Evolutionary conservation across 1,284 basidiomycete species (phyloP).

Genomic region (Rhodotorula glutinis): DNA sequence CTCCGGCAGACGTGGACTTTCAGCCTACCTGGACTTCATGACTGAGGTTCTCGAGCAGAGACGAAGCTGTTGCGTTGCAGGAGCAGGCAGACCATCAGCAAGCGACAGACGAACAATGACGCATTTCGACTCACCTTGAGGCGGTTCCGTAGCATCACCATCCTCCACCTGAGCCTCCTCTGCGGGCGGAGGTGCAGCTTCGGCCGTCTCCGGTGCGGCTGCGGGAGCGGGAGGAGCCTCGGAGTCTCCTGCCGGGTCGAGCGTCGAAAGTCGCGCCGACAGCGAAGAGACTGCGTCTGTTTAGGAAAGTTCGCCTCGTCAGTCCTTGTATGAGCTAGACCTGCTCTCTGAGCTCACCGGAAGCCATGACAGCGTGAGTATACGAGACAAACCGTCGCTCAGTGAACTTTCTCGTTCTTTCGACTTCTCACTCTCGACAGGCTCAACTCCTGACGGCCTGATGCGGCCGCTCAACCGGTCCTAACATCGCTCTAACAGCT

Average conservation of each 20-base stretch:
- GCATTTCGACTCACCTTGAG: constrained; percentile 10
- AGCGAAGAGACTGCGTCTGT: constrained; percentile 35
- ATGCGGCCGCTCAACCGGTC: not conserved
- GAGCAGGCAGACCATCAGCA: not conserved
- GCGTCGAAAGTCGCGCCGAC: constrained; percentile 18
- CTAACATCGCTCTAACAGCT: not conserved
- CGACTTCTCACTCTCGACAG: not conserved
- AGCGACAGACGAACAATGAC: not conserved
- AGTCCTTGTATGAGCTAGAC: too few relatives aligned
- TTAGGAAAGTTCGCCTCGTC: too few relatives aligned
- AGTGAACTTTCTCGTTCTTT: too few relatives aligned
- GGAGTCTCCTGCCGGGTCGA: constrained; percentile 6
- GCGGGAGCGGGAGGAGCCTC: not conserved
- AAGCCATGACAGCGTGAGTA: constrained; percentile 2
- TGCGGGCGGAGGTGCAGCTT: not conserved
- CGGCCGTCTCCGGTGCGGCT: not conserved
- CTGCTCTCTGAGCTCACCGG: not conserved
- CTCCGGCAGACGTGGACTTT: fast-evolving
- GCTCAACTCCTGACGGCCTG: not conserved
- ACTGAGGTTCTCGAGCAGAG: constrained; percentile 33
- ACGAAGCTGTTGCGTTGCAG: constrained; percentile 17
- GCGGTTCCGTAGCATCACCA: not conserved
- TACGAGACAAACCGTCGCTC: too few relatives aligned
- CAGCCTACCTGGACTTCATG: constrained; percentile 38
- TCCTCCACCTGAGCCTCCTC: not conserved